A percentile compares a stretch with the other conserved stretches of the same genome.
Conservation (phyloP, 495 filamentous ascomycete species). For the Xanthoparmelia taractica region DNA sequence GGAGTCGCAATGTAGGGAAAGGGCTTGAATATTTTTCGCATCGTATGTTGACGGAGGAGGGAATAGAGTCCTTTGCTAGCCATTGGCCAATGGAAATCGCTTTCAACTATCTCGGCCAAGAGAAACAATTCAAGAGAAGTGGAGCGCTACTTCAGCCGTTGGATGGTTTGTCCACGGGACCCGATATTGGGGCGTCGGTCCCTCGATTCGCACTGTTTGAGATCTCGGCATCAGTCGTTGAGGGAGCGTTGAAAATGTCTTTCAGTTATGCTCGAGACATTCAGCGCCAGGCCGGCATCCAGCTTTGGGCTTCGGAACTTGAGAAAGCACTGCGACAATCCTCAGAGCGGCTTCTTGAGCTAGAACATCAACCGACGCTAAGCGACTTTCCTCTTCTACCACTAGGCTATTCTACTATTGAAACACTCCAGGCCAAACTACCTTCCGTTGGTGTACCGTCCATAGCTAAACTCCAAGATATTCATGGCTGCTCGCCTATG, state of each 20-base stretch:
- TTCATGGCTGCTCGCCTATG: constrained; percentile 40
- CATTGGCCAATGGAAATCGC: constrained; percentile 61
- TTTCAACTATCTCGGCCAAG: constrained; percentile 63
- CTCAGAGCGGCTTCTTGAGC: constrained; percentile 9
- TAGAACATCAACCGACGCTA: constrained; percentile 26
- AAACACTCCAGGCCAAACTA: constrained; percentile 22
- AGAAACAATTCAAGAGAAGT: constrained; percentile 53
- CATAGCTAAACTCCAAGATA: constrained; percentile 32
- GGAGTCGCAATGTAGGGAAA: constrained; percentile 39
- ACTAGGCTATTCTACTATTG: constrained; percentile 26
- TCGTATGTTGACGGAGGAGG: constrained; percentile 42
- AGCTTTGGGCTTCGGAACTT: constrained; percentile 29
- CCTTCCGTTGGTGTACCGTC: constrained; percentile 18
- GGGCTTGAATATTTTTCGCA: constrained; percentile 44
- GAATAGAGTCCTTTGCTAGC: constrained; percentile 34
- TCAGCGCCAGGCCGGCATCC: constrained; percentile 31
- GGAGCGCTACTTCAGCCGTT: constrained; percentile 54
- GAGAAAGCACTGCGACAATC: constrained; percentile 20
- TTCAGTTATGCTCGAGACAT: constrained; percentile 30
- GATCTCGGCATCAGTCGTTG: constrained; percentile 32
- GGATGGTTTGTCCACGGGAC: constrained; percentile 38
- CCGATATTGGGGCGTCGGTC: constrained; percentile 49
- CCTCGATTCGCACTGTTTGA: constrained; percentile 62
- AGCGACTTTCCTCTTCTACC: constrained; percentile 30
- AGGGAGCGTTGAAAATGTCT: constrained; percentile 25